Conservation (phyloP, 1,284 basidiomycete species). For the Sanghuangporus weigelae region DNA sequence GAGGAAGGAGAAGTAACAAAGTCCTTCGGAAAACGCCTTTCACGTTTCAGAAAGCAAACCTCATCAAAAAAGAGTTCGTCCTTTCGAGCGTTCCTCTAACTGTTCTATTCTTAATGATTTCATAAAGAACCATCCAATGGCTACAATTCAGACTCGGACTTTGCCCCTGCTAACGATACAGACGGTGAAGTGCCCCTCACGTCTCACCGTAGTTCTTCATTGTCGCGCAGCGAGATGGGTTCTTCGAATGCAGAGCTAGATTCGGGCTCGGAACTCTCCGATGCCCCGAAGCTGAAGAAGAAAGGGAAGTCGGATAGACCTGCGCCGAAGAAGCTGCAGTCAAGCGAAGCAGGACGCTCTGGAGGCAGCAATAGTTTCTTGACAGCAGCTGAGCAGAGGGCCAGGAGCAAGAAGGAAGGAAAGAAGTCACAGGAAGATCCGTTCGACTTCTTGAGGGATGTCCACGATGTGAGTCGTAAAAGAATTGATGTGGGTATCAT, state of each 20-base stretch:
- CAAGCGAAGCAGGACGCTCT: conserved; percentile 22
- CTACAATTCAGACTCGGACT: conserved; percentile 15
- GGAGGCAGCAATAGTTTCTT: conserved; percentile 50
- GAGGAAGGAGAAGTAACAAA: conserved; percentile 31
- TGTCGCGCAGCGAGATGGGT: conserved; percentile 14
- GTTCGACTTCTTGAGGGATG: conserved; percentile 77
- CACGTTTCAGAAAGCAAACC: conserved; percentile 56
- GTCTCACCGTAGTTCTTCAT: conserved; percentile 9
- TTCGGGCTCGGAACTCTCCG: conserved; percentile 10
- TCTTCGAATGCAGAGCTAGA: conserved; percentile 4
- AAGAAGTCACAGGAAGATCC: conserved; percentile 80
- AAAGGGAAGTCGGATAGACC: conserved; percentile 21
- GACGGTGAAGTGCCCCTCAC: conserved; percentile 23
- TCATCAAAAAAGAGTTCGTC: conserved; percentile 36
- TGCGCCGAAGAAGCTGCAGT: conserved; percentile 25
- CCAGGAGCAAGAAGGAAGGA: conserved; percentile 72
- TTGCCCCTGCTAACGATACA: conserved; percentile 26
- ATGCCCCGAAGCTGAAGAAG: conserved; percentile 25
- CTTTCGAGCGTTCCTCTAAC: neutral
- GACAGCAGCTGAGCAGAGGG: conserved; percentile 82
- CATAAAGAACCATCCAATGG: conserved; percentile 4
- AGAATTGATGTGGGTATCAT: neutral
- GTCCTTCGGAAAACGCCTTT: conserved; percentile 54
- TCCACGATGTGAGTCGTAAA: conserved; percentile 59
- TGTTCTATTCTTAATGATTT: neutral